A percentile compares a stretch with the other conserved stretches of the same genome.
phyloP scores from a whole-genome alignment of 495 filamentous ascomycete species.

The Aspergillus conjunctus region DNA sequence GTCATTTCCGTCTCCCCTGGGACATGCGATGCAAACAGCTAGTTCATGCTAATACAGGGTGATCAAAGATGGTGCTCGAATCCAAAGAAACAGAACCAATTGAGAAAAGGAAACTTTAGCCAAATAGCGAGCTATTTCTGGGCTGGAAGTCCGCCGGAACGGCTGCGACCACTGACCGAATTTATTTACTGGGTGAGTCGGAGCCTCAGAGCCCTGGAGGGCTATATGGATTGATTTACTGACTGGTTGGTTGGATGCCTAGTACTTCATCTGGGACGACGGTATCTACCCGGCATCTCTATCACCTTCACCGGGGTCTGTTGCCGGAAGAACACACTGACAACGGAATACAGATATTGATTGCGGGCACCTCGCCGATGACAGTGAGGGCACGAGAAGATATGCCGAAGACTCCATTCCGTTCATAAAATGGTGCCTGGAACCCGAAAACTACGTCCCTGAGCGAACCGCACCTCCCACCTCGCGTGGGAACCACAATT shows the following conservation, averaged over 20 bases:
- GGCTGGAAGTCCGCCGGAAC: not conserved
- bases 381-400: not conserved
- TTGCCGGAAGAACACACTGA: not conserved
- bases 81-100: not conserved
- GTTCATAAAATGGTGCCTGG: slow-evolving; percentile 6
- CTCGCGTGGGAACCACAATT: not conserved
- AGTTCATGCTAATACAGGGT: too few species aligned
- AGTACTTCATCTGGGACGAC: slow-evolving; percentile 8
- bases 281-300: not conserved
- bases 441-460: not conserved
- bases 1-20: not conserved
- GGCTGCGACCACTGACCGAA: slow-evolving; percentile 1
- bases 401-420: not conserved
- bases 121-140: not conserved
- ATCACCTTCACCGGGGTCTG: not conserved
- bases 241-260: not conserved
- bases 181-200: slow-evolving; percentile 3
- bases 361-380: not conserved
- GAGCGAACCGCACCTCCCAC: not conserved
- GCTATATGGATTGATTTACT: not conserved
- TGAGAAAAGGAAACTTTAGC: not conserved
- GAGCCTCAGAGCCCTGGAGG: not conserved
- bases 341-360: not conserved
- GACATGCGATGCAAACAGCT: not conserved
- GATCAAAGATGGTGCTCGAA: not conserved